Evolutionary conservation across 2,329 filamentous ascomycete genomes (phyloP), one percentile per base, ranked within the genome.

Genomic region (Fusarium sp.): DNA sequence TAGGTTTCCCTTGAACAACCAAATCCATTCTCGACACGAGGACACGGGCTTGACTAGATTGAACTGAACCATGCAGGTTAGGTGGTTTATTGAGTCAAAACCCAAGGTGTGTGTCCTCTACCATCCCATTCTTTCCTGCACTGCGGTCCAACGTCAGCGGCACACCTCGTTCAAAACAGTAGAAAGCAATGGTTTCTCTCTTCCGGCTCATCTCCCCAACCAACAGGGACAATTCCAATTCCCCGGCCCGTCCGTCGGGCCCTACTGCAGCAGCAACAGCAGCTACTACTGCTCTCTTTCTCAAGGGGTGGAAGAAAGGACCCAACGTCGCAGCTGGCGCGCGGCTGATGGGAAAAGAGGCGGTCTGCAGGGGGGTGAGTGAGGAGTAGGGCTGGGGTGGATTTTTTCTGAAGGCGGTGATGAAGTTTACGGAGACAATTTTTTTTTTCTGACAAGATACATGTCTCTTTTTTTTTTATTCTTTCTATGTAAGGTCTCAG

Each of bases 141-240:
- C 33, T 23, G 36, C 53, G 57, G 23, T 67, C 63, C 42, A 70
- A 70, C 67, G 67, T 70, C 64, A 70, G 57, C 67, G 62, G 20
- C 50, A 61, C 50, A 61, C 50, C 29, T 25, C 23, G 11, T 46
- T 59, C 51, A 42, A 23, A 18, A 20, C 10, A 20, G 11, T 27
- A 42, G 4, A 8, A 23, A 13, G 38, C 9, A 40, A 42, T 49
- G 38, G 46, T 16, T 38, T 33, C 11, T 42, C 63, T 49, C 49
- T 56, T 49, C 56, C 25, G 20, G 20, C 16, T 11, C 40, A 36
- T 25, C 25, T 23, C 42, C 38, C 40, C 51, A 67, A n/a, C 67
- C 64, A 70, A 70, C 61, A 34, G 64, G 68, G 68, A 65, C 50
- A 42, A 61, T 67, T 70, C 67, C 67, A 64, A 64, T 61, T 68